Base-by-base conservation (phyloP, 2,329 filamentous ascomycete species). In the Thelonectria olida region DNA sequence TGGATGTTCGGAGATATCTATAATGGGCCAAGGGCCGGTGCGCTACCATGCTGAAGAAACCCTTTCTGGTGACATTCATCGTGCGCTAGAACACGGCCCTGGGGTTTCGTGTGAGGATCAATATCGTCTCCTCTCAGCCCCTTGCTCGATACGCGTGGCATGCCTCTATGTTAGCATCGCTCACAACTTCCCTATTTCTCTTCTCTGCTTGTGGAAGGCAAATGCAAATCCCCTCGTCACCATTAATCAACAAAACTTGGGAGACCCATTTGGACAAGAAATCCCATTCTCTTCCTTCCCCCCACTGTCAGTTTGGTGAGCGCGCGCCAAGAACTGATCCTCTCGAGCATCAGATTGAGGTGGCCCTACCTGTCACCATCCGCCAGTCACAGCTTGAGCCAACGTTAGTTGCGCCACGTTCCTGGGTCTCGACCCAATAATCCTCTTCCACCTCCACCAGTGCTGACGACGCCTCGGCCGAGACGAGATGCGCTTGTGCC, bases 401-500 rank as follows among this genome's bases (percentile, higher is more conserved):
- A 47, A 55, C 51, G 45, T 62, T 58, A 62, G 58, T 57, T 48
- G 54, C 42, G 54, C 59, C 50, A 62, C 41, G 49, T 53, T 48
- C 58, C 52, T 42, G 59, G 49, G 49, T 42, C 49, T 49, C 44
- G 50, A 45, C 51, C 48, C 58, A 63, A 56, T 62, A 67, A 65
- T 67, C 49, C 42, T 41, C 59, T 57, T 61, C 45, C 48, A 49
- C 55, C 51, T 61, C 52, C 58, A 61, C 64, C 65, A 59, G 50
- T 60, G 69, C 68, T 69, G 69, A 71, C 69, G 69, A 66, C 67
- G 57, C 61, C 56, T 70, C 64, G 62, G 61, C 67, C 62, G 63
- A 66, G 61, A 57, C 31, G 42, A 31, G 50, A 22, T 38, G 28
- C 28, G 38, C 52, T 42, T 38, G 55, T 65, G 62, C 69, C 64